Evolutionary conservation across 192 early-diverging fungal species (phyloP), one percentile per base, ranked within the genome.

Genomic region (Piromyces finnis): DNA sequence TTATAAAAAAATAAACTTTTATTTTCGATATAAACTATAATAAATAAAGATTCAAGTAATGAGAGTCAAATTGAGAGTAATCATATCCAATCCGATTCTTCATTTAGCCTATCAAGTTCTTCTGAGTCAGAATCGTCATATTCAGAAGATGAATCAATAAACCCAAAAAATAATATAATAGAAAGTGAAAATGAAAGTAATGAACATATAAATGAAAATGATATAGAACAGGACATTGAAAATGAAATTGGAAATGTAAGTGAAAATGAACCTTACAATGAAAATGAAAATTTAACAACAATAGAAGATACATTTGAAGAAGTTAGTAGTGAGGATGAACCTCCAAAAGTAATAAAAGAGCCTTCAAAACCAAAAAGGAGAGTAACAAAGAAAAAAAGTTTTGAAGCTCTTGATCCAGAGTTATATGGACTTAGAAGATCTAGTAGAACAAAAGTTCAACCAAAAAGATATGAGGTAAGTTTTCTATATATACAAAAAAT

Each of bases 361-460:
- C 51, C 51, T 7, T 26, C 51, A 9, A 68, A 68, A 68, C 51
- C 51, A 9, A 68, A 68, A 68, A 68, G 17, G 17, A 26, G 51
- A 68, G 5, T 26, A n/a, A 68, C 51, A 68, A 68, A 68, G 17
- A 68, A 68, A 17, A 68, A 68, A n/a, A 68, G 51, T 68, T 68
- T 68, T 68, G 51, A 68, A 68, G 51, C 51, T 68, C 51, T 68
- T 68, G 90, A 93, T 84, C 89, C 92, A 22, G 90, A 92, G 29
- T 81, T 93, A 35, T 92, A 90, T 80, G 89, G 91, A 41, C 83
- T 93, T 14, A 84, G 92, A 78, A 78, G 92, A 79, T 92, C 91
- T 26, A 87, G 86, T 26, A 83, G 91, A 78, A 83, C 83, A 79
- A 85, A 81, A 79, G 84, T 35, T 51, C 84, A 28, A 78, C 83